These are phyloP conservation scores for Perilla frutescens DNA, from an alignment of 257 asterid species.

Conservation along the genomic window DNA sequence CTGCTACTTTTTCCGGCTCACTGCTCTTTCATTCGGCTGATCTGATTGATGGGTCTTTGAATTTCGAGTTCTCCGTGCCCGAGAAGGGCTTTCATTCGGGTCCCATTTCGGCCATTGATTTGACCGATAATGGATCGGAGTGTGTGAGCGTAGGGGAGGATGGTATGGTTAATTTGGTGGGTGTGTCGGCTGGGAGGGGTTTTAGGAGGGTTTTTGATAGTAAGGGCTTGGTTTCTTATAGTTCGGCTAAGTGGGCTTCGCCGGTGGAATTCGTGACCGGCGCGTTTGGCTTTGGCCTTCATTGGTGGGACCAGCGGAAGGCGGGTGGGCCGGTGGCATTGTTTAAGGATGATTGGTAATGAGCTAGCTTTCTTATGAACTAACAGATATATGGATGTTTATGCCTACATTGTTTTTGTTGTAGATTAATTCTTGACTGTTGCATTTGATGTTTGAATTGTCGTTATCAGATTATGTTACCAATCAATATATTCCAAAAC, in stretches of 20 bases:
- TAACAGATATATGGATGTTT: background rate
- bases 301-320: slow-evolving; percentile 93
- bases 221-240: slow-evolving; percentile 74
- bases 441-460: slow-evolving; percentile 24
- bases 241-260: slow-evolving; percentile 87
- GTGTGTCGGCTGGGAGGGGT: slow-evolving; percentile 41
- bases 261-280: slow-evolving; percentile 89
- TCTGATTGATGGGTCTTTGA: slow-evolving; percentile 52
- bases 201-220: slow-evolving; percentile 67
- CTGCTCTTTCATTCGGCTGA: slow-evolving; percentile 58
- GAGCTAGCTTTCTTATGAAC: background rate
- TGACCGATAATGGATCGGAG: slow-evolving; percentile 73
- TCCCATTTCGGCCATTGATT: slow-evolving; percentile 60
- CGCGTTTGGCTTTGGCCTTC: slow-evolving; percentile 80
- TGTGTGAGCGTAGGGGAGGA: slow-evolving; percentile 84
- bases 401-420: slow-evolving; percentile 5
- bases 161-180: slow-evolving; percentile 76
- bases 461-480: background rate
- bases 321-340: slow-evolving; percentile 73
- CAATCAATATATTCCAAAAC: background rate
- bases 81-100: slow-evolving; percentile 68
- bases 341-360: slow-evolving; percentile 83
- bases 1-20: slow-evolving; percentile 66
- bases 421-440: slow-evolving; percentile 12
- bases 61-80: slow-evolving; percentile 46